Conservation (phyloP, 495 filamentous ascomycete species). For the Cenococcum geophilum region DNA sequence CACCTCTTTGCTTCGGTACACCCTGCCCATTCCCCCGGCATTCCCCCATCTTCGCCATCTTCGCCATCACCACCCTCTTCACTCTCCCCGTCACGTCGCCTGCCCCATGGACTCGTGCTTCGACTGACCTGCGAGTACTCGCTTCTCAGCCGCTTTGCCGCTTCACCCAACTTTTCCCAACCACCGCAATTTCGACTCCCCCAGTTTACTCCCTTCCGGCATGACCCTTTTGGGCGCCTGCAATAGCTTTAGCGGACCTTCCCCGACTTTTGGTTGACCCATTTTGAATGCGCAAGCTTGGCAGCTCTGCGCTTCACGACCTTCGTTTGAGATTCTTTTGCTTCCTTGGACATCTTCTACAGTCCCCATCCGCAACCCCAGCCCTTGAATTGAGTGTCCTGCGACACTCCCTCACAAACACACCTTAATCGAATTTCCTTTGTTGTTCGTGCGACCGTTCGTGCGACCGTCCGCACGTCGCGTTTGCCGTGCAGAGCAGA, state of each 20-base stretch:
- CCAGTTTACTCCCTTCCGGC: neutral
- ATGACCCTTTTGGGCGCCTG: neutral
- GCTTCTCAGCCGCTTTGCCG: neutral
- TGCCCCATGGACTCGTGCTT: neutral
- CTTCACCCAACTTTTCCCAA: neutral
- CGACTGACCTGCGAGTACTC: neutral
- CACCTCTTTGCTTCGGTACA: neutral
- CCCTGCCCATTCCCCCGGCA: no score
- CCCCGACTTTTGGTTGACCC: neutral
- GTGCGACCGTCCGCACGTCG: no score
- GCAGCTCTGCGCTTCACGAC: neutral
- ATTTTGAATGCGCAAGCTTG: neutral
- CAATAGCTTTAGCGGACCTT: neutral
- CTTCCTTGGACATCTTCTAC: neutral
- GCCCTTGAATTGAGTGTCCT: neutral
- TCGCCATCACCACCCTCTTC: neutral
- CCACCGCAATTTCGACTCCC: neutral
- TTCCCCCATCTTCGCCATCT: no score
- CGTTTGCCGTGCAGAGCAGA: neutral
- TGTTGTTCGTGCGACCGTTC: neutral
- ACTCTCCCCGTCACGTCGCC: neutral
- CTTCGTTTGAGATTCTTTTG: slow-evolving; percentile 2
- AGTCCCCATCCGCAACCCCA: neutral
- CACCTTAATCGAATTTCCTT: neutral
- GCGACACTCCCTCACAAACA: neutral